Conservation (phyloP, 352 stramenopile genomes). For the Pythium vanterpoolii region DNA sequence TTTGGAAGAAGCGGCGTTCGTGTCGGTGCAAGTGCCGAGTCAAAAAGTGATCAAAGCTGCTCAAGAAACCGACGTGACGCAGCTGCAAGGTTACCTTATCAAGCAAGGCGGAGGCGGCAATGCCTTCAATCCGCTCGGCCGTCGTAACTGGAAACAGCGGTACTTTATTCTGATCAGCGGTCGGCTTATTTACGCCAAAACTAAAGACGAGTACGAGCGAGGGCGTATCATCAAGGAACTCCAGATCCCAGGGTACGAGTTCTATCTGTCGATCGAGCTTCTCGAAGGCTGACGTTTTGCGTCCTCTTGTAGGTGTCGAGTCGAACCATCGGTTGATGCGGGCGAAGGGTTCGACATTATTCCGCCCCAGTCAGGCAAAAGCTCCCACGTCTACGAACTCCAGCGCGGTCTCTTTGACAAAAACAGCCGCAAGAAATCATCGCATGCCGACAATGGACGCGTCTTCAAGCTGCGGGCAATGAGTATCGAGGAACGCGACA, state of each 20-base stretch:
- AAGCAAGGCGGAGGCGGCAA: slow-evolving; percentile 82
- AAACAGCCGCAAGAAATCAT: slow-evolving; percentile 74
- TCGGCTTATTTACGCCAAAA: slow-evolving; percentile 79
- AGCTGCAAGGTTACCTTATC: slow-evolving; percentile 83
- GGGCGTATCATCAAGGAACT: slow-evolving; percentile 86
- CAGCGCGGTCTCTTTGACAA: slow-evolving; percentile 79
- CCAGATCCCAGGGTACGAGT: slow-evolving; percentile 58
- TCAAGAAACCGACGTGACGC: slow-evolving; percentile 56
- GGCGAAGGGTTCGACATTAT: slow-evolving; percentile 85
- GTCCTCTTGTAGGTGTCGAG: slow-evolving; percentile 41
- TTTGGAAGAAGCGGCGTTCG: slow-evolving; percentile 74
- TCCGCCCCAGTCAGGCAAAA: slow-evolving; percentile 43
- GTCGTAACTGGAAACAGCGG: slow-evolving; percentile 88
- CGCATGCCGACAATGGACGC: slow-evolving; percentile 62
- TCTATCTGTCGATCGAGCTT: background rate
- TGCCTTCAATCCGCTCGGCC: slow-evolving; percentile 66
- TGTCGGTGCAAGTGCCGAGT: slow-evolving; percentile 74
- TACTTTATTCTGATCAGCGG: slow-evolving; percentile 81
- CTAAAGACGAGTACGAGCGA: slow-evolving; percentile 86
- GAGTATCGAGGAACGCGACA: slow-evolving; percentile 78
- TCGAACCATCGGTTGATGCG: slow-evolving; percentile 70
- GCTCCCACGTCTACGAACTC: slow-evolving; percentile 66
- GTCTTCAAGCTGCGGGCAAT: slow-evolving; percentile 82
- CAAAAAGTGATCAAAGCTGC: slow-evolving; percentile 80
- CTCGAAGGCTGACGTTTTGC: background rate